Percentiles rank a stretch among this genome's conserved stretches.
Conservation (phyloP, 78 protist genomes). For the Abeoforma whisleri region DNA sequence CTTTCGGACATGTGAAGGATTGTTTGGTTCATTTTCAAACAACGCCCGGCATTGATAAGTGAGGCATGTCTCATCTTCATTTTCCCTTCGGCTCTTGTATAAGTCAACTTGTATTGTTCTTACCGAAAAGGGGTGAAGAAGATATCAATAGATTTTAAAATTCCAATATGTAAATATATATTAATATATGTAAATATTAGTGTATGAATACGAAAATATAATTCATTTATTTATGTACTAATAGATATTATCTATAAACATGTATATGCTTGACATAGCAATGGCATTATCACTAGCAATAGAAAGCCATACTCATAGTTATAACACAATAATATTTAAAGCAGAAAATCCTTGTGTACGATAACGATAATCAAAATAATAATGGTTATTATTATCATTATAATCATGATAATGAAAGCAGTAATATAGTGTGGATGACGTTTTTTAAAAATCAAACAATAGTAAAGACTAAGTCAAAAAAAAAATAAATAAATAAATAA, state of each 20-base stretch:
- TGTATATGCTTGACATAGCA: no score
- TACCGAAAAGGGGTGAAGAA: neutral
- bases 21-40: neutral
- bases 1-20: neutral
- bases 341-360: no score
- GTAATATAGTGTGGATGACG: no score
- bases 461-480: no score
- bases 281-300: no score
- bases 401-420: no score
- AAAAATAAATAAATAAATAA: no score
- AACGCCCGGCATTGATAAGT: conserved; percentile 2
- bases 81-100: conserved; percentile 31
- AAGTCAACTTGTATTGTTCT: neutral
- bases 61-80: conserved; percentile 8
- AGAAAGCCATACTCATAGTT: no score
- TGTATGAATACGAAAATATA: neutral
- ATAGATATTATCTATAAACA: no score
- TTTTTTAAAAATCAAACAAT: no score
- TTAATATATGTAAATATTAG: conserved; percentile 8
- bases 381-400: neutral
- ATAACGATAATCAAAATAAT: neutral
- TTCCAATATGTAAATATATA: neutral
- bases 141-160: neutral
- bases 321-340: no score
- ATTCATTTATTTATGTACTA: no score